phyloP scores from a whole-genome alignment of 2,329 filamentous ascomycete genomes.

The Scolecobasidium constrictum region DNA sequence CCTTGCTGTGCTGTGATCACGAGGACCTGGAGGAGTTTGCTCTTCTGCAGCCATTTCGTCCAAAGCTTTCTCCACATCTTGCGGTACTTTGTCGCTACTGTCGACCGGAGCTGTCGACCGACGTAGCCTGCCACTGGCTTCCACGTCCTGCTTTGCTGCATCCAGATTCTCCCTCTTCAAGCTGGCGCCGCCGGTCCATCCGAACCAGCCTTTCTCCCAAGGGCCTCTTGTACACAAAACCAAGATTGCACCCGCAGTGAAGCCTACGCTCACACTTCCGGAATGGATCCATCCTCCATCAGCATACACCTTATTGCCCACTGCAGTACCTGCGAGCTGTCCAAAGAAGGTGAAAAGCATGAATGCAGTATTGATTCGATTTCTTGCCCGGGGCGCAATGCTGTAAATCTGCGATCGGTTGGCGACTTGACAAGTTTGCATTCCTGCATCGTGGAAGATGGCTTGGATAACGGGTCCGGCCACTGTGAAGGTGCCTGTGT shows the following conservation, averaged over 20 bases:
- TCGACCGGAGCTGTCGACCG: background rate
- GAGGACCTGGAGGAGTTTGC: background rate
- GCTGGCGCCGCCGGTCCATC: slow-evolving; percentile 48
- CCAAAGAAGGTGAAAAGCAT: slow-evolving; percentile 69
- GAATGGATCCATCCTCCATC: slow-evolving; percentile 44
- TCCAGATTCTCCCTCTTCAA: slow-evolving; percentile 31
- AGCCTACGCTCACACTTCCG: slow-evolving; percentile 45
- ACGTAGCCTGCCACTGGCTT: slow-evolving; percentile 15
- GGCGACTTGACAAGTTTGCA: slow-evolving; percentile 63
- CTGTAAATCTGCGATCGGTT: slow-evolving; percentile 61
- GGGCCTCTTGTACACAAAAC: slow-evolving; percentile 41
- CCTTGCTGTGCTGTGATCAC: background rate
- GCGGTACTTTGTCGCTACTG: background rate
- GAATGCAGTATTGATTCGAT: slow-evolving; percentile 70
- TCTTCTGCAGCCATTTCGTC: slow-evolving; percentile 10
- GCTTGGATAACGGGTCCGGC: slow-evolving; percentile 65
- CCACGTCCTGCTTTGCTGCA: slow-evolving; percentile 27
- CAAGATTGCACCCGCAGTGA: slow-evolving; percentile 38
- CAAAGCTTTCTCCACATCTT: slow-evolving; percentile 8
- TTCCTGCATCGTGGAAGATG: slow-evolving; percentile 57
- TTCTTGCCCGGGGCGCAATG: slow-evolving; percentile 60
- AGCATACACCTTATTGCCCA: slow-evolving; percentile 45
- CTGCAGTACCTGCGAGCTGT: slow-evolving; percentile 55
- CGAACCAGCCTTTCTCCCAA: slow-evolving; percentile 47
- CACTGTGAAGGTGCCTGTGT: slow-evolving; percentile 52